Base-by-base conservation (phyloP, 73 alveolate species). In the Uronychia setigera region DNA sequence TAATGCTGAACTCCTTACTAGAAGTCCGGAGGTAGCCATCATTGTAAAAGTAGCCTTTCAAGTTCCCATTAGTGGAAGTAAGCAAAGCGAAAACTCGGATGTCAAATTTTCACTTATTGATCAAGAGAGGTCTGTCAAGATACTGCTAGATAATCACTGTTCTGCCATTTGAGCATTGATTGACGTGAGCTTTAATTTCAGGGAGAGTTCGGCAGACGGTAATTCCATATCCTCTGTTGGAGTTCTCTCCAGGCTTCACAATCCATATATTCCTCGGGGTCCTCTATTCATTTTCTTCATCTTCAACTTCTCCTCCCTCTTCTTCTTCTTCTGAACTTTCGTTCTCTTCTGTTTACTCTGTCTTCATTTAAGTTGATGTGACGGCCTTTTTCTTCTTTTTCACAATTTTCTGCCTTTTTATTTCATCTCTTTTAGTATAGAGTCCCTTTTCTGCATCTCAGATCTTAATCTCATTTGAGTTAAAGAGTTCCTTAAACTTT, bases 21-120 rank as follows among this genome's bases (percentile, higher is more conserved):
- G 95, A 83, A 19, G 96, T 94, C 79, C 93, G 85, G 75, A 93
- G 85, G 82, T 93, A 94, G 1, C 97, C 97, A 80, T 93, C 96
- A 13, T 87, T 80, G 35, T 87, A 87, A 83, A 87, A 87, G 32
- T 81, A 87, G 30, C 93, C 88, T 46, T 87, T 80, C 81, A 74
- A 28, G 26, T 1, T 1, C 11, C 83, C 82, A 74, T 87, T 87
- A 26, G 75, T 31, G 5, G 86, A 80, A 0, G 89, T 82, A 19
- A 87, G 13, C 80, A 87, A 67, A 9, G 83, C 88, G 80, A 26
- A 87, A 26, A 59, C 84, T 58, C 93, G 58, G 32, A 87, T 81
- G 67, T 87, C 93, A 76, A 87, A 87, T 79, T 87, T 87, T n/a
- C 93, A 33, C 5, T 74, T 81, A 31, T 81, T 58, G 0, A 81